Base-by-base conservation (phyloP, 2,329 filamentous ascomycete genomes). In the Aspergillus intermedius region DNA sequence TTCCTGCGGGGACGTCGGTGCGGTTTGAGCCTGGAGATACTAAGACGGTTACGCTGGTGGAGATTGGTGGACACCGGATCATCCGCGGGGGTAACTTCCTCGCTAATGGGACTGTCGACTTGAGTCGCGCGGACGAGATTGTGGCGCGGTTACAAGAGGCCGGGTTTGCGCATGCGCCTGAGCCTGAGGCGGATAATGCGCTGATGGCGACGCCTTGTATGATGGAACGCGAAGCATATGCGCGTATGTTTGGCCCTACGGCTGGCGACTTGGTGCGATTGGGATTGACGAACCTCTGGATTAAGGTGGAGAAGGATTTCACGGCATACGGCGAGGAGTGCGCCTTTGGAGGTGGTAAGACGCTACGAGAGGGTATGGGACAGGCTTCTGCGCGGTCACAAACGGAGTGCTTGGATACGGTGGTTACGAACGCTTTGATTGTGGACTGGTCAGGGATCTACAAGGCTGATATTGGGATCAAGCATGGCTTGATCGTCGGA, bases 391-490 rank as follows among this genome's bases (percentile, higher is more conserved):
- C 88, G 4, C 78, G 88, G 40, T 71, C 79, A 0, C 86, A 91
- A 59, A 74, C 77, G 2, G 83, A 91, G 21, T 82, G 81, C 21
- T 72, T 96, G 50, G 91, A 97, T 65, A 80, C 91, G 42, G 88
- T 95, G 21, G 82, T 97, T 51, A 88, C 84, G 1, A 97, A 96
- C 61, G 91, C 91, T 4, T 73, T 97, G 54, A 85, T 97, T 34
- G 78, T 97, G 17, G 91, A 97, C 72, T 94, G 86, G 80, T 86
- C 80, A 1, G 91, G 91, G 43, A 95, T 97, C 62, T 94, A 88
- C 77, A 97, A 97, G 73, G 91, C 91, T 5, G 91, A 97, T 67
- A 95, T 97, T 64, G 91, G 91, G 23, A 84, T 97, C 67, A 95
- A 94, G 68, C 71, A 90, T 57, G 91, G 91, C 2, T 66, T 86